Evolutionary conservation across 768 basidiomycete genomes (phyloP).

Genomic region (Tubosaeta brunneosetosa): DNA sequence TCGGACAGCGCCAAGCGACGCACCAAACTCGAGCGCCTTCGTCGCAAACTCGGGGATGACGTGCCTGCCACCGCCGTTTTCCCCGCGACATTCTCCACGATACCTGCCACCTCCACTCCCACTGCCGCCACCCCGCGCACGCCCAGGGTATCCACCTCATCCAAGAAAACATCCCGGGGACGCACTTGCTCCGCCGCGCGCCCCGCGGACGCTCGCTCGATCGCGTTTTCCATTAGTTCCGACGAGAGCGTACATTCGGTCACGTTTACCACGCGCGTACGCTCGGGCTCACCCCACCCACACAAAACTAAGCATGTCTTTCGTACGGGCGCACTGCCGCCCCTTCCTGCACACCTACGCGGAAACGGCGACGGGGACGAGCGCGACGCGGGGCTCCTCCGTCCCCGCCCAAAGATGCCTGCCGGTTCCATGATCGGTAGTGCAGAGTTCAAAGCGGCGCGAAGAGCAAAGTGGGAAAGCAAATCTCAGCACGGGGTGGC

Average conservation of each 20-base stretch:
- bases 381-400: slow-evolving; percentile 20
- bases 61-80: slow-evolving; percentile 62
- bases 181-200: slow-evolving; percentile 5
- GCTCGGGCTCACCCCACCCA: slow-evolving; percentile 8
- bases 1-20: slow-evolving; percentile 41
- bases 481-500: neutral
- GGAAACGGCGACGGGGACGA: neutral
- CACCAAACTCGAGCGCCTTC: slow-evolving; percentile 60
- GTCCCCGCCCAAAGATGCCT: slow-evolving; percentile 15
- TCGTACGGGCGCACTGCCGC: slow-evolving; percentile 19
- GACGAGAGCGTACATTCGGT: slow-evolving; percentile 26
- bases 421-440: slow-evolving; percentile 26
- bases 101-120: no score
- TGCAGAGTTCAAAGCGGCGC: slow-evolving; percentile 27
- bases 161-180: neutral
- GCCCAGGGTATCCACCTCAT: no score
- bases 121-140: no score
- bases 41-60: slow-evolving; percentile 57
- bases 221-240: slow-evolving; percentile 25
- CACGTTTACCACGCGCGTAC: slow-evolving; percentile 17
- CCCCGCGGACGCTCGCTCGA: slow-evolving; percentile 15
- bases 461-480: slow-evolving; percentile 25
- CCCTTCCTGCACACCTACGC: slow-evolving; percentile 15
- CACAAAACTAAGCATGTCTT: slow-evolving; percentile 12
- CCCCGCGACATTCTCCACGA: slow-evolving; percentile 27